Percentiles rank a stretch among this genome's conserved stretches.
Conservation (phyloP, 1,139 yeast species). For the Sugiyamaella japonica region DNA sequence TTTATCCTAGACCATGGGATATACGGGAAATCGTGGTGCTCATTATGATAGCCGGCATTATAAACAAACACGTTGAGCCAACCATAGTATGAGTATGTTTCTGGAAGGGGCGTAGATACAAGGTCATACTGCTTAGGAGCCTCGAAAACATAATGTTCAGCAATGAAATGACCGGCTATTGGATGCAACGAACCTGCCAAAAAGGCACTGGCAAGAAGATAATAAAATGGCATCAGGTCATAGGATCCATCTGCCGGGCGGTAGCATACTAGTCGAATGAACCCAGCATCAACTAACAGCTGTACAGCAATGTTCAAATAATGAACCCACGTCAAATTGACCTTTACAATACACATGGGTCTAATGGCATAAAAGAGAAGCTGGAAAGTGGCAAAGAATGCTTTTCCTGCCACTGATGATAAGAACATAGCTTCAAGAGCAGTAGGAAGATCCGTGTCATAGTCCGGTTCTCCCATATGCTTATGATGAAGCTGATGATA, state of each 20-base stretch:
- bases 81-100: conserved; percentile 89
- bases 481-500: conserved; percentile 92
- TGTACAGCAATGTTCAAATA: conserved; percentile 66
- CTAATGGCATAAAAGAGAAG: conserved; percentile 85
- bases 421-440: conserved; percentile 68
- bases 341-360: conserved; percentile 80
- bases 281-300: conserved; percentile 53
- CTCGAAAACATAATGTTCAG: conserved; percentile 83
- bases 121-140: conserved; percentile 48
- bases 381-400: conserved; percentile 88
- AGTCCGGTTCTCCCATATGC: conserved; percentile 79
- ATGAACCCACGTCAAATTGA: conserved; percentile 75
- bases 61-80: conserved; percentile 72
- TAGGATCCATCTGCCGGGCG: conserved; percentile 50
- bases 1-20: conserved; percentile 87
- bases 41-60: conserved; percentile 94
- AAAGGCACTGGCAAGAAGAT: conserved; percentile 74
- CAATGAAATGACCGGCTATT: conserved; percentile 92
- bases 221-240: conserved; percentile 65
- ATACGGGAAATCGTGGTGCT: conserved; percentile 93
- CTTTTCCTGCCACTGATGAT: conserved; percentile 79
- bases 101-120: conserved; percentile 51
- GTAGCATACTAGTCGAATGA: conserved; percentile 51
- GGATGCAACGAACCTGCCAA: conserved; percentile 93
- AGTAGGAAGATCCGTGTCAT: conserved; percentile 89